Percentiles rank a stretch among this genome's conserved stretches.
Evolutionary conservation across 2,329 filamentous ascomycete genomes (phyloP).

Genomic region (Zasmidium cellare): DNA sequence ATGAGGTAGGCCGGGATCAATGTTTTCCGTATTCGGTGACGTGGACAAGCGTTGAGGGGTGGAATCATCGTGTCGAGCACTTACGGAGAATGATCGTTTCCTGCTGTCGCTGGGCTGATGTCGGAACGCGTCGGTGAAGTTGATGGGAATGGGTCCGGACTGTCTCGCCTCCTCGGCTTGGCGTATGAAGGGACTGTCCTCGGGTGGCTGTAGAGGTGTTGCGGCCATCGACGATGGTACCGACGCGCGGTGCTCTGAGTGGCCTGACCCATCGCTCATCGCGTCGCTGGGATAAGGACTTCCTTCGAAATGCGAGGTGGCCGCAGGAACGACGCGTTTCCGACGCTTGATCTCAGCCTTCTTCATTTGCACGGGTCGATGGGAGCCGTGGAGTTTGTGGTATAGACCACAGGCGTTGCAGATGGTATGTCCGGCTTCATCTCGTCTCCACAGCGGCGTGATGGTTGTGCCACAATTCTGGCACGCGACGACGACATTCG

Average conservation of each 20-base stretch:
- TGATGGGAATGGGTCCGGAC: slow-evolving; percentile 34
- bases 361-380: slow-evolving; percentile 97
- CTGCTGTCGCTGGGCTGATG: slow-evolving; percentile 37
- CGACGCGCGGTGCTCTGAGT: slow-evolving; percentile 41
- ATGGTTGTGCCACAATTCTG: slow-evolving; percentile 97
- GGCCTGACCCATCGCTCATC: slow-evolving; percentile 19
- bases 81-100: slow-evolving; percentile 67
- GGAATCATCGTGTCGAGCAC: slow-evolving; percentile 10
- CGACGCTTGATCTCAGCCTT: slow-evolving; percentile 94
- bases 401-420: slow-evolving; percentile 98
- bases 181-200: slow-evolving; percentile 22
- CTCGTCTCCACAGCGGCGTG: slow-evolving; percentile 91
- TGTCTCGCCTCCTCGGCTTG: slow-evolving; percentile 5
- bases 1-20: slow-evolving; percentile 39
- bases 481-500: slow-evolving; percentile 78
- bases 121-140: slow-evolving; percentile 38
- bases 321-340: slow-evolving; percentile 87
- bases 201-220: slow-evolving; percentile 2
- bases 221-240: slow-evolving; percentile 52
- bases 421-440: slow-evolving; percentile 93
- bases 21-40: slow-evolving; percentile 25
- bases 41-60: neutral
- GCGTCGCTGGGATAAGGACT: slow-evolving; percentile 26
- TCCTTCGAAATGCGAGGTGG: slow-evolving; percentile 39
- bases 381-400: slow-evolving; percentile 91